Evolutionary conservation across 2,329 filamentous ascomycete genomes (phyloP), one percentile per base, ranked within the genome.

Genomic region (Penicillium griseofulvum): DNA sequence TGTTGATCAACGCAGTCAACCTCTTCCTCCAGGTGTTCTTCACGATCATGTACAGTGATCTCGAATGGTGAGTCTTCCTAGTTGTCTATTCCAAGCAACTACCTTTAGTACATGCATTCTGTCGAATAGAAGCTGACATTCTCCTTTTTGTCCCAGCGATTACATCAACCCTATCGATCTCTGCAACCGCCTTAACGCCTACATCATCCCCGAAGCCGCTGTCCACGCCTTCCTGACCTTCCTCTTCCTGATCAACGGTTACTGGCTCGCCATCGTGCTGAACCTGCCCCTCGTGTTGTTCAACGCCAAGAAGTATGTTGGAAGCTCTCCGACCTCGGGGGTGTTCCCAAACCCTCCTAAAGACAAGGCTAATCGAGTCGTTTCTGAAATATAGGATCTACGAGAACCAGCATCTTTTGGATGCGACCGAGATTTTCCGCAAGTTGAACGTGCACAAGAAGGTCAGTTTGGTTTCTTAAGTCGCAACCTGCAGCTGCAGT

Each of bases 161-260:
- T 99, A 99, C 80, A 99, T 99, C 81, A 99, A 99, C 82, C 94
- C 94, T 43, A 99, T 99, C 81, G 94, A 99, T 71, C 92, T 99
- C 65, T 99, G 94, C 89, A 99, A 99, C 87, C 92, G 94, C 70
- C 88, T 99, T 67, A 99, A 99, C 84, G 95, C 93, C 75, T 99
- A 99, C 82, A 99, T 99, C 75, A 88, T 99, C 71, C 94, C 94
- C 72, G 95, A 99, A 84, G 94, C 94, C 69, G 93, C 91, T 65
- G 93, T 99, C 62, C 95, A 99, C 76, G 93, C 88, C 64, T 94
- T 97, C 82, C 79, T 99, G 71, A 97, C 94, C 49, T 87, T 96
- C 74, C 79, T 99, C 62, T 99, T 99, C 82, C 82, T 99, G 59
- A 91, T 99, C 81, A 99, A 99, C 75, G 94, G 94, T 66, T 99